phyloP scores from a whole-genome alignment of 371 early-diverging fungal genomes.

The Zychaea mexicana region DNA sequence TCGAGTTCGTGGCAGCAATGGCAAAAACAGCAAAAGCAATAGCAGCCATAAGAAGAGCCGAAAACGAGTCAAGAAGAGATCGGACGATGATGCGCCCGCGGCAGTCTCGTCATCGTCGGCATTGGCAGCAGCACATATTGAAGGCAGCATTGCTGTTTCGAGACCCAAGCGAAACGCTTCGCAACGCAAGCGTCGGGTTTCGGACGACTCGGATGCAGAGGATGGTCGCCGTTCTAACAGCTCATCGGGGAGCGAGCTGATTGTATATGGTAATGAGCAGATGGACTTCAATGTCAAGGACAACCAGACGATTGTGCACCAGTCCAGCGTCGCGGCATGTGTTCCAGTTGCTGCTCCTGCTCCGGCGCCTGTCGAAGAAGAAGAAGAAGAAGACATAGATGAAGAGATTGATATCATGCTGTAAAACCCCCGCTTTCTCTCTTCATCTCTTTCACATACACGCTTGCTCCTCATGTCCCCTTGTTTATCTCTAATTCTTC shows the following conservation, averaged over 20 bases:
- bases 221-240: constrained; percentile 12
- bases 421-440: constrained; percentile 3
- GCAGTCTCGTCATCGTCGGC: neutral
- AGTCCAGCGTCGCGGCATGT: constrained; percentile 13
- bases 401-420: constrained; percentile 37
- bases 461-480: neutral
- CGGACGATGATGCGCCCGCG: constrained; percentile 5
- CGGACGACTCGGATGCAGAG: constrained; percentile 46
- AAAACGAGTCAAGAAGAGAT: constrained; percentile 3
- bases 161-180: constrained; percentile 48
- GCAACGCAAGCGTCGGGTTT: constrained; percentile 44
- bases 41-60: neutral
- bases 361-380: constrained; percentile 6
- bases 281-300: constrained; percentile 48
- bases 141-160: constrained; percentile 25
- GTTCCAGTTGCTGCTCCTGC: neutral
- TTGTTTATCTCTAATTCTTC: neutral
- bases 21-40: neutral
- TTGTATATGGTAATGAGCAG: constrained; percentile 41
- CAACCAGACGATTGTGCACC: constrained; percentile 45
- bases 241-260: constrained; percentile 23
- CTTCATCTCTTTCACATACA: neutral
- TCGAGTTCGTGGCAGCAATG: neutral
- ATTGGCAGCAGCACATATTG: neutral
- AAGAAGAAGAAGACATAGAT: constrained; percentile 22